These are phyloP conservation scores for Cladorrhinum sp. DNA, from an alignment of 2,329 filamentous ascomycete genomes.

Conservation along the genomic window DNA sequence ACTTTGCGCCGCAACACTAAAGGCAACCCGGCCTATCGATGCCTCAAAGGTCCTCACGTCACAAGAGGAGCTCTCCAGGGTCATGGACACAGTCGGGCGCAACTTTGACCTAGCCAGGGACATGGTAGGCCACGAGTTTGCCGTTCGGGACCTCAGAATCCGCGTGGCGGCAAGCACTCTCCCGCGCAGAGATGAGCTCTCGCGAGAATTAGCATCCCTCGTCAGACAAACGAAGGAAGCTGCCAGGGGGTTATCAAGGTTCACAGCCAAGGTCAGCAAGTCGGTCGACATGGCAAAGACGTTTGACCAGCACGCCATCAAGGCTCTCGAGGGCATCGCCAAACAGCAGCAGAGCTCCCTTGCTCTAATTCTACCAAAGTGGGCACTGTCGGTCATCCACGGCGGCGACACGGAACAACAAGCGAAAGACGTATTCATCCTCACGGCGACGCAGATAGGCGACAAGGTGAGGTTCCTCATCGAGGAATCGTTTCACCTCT, in stretches of 20 bases:
- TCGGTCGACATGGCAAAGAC: background rate
- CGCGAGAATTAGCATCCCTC: background rate
- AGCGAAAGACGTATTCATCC: background rate
- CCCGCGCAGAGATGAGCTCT: background rate
- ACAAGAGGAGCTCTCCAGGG: background rate
- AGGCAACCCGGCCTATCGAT: background rate
- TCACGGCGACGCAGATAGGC: background rate
- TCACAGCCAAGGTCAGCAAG: background rate
- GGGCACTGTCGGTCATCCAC: background rate
- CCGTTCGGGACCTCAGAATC: background rate
- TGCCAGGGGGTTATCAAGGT: background rate
- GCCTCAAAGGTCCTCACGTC: background rate
- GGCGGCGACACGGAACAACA: background rate
- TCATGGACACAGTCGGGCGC: background rate
- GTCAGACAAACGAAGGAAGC: background rate
- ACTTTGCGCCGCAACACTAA: background rate
- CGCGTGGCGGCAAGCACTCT: background rate
- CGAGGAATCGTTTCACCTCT: background rate
- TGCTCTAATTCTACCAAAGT: background rate
- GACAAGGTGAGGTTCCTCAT: background rate
- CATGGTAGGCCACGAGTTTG: background rate
- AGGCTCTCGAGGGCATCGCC: background rate
- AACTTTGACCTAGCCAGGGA: background rate
- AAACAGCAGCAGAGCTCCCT: background rate
- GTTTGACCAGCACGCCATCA: background rate